Conservation (phyloP, 1,139 yeast species). For the Suhomyces anneliseae region DNA sequence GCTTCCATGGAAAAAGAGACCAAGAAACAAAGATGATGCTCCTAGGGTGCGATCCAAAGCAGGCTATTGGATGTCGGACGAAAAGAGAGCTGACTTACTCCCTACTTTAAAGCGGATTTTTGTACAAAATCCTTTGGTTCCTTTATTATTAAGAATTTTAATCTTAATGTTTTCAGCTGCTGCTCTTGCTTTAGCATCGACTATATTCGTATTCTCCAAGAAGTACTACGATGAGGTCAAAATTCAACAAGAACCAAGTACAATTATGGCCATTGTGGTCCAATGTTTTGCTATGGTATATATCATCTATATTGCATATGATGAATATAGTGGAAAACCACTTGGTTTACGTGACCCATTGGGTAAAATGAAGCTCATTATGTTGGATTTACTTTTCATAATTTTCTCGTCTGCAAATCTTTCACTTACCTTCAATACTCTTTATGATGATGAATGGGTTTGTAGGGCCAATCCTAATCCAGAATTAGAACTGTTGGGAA, state of each 20-base stretch:
- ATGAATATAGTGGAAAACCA: conserved; percentile 91
- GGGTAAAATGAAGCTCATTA: conserved; percentile 72
- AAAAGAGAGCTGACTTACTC: conserved; percentile 53
- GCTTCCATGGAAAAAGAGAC: conserved; percentile 7
- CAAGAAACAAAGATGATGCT: conserved; percentile 22
- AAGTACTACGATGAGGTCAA: conserved; percentile 35
- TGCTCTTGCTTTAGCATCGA: conserved; percentile 68
- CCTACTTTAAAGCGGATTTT: conserved; percentile 62
- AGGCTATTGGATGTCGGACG: conserved; percentile 67
- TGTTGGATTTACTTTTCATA: conserved; percentile 81
- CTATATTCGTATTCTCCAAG: conserved; percentile 55
- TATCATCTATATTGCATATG: conserved; percentile 78
- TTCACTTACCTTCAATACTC: conserved; percentile 79
- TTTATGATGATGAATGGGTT: conserved; percentile 82
- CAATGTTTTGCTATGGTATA: conserved; percentile 78
- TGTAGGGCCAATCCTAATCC: conserved; percentile 43
- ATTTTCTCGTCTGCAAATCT: conserved; percentile 92
- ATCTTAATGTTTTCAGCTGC: conserved; percentile 61
- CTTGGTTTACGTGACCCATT: conserved; percentile 82
- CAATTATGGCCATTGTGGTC: conserved; percentile 88
- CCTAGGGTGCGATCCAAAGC: conserved; percentile 54
- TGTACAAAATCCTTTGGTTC: conserved; percentile 76
- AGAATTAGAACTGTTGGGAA: conserved; percentile 21
- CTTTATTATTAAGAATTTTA: conserved; percentile 69
- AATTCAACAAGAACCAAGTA: conserved; percentile 81